Base-by-base conservation (phyloP, 2,329 filamentous ascomycete genomes). In the Aspergillus sp. region DNA sequence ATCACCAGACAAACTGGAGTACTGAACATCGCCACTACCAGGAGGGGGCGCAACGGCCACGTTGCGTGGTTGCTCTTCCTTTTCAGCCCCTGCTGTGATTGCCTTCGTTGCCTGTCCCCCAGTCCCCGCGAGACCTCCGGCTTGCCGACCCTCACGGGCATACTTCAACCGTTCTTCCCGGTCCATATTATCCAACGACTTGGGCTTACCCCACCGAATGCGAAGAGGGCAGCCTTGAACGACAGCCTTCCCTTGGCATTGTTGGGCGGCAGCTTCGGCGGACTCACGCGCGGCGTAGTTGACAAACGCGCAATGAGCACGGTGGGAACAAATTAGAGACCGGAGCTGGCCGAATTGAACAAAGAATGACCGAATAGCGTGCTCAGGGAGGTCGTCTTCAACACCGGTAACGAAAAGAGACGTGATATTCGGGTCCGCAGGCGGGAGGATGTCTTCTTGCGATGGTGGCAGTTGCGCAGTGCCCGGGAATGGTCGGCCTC, bases 261-360 rank as follows among this genome's bases (percentile, higher is more conserved):
- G 86, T 35, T 86, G 86, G 0, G 95, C 91, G 0, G 96, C 96
- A 58, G 84, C 87, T 76, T 99, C 95, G 0, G 96, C 95, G 1
- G 85, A 89, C 61, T 91, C 86, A 57, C 95, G 85, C 3, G 89
- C 90, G 66, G 92, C 87, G 73, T 91, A 99, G 77, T 99, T 99
- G 77, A 99, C 82, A 71, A 98, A 99, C 1, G 95, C 95, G 73
- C 93, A 98, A 71, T 98, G 95, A 15, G 93, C 93, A 79, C 96
- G 92, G 77, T 99, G 95, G 6, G 93, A 97, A 75, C 95, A 98
- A 39, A 99, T 89, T 15, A 99, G 79, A 24, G 92, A 97, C 68
- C 95, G 90, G 59, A 99, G 88, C 70, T 93, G 91, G 62, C 95
- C 95, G 68, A 93, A 92, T 17, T 85, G 84, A 60, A 91, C 86